Evolutionary conservation across 106 monocot genomes (phyloP), one percentile per base, ranked within the genome.

Genomic region (Gastrodia elata): DNA sequence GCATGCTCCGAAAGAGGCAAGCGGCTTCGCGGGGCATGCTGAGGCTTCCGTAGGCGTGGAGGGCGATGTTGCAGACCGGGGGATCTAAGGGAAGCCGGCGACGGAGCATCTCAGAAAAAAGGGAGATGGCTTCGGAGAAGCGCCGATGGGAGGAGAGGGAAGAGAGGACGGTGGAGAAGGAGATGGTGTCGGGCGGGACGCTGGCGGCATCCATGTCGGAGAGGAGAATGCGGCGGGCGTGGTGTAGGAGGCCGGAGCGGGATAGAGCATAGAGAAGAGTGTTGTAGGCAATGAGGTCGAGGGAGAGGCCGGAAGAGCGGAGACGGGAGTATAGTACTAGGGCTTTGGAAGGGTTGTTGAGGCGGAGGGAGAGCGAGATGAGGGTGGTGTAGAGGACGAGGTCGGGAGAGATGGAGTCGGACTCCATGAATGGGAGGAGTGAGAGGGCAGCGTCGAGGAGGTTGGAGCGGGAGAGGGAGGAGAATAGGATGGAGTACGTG

Each of bases 21-120:
- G 93, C 98, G n/a, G 98, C 98, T 70, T 98, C 98, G 61, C 83
- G 83, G 18, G 87, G 78, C 86, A 98, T 87, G 80, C 82, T 91
- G 13, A 93, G 78, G 74, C 89, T 84, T 9, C 98, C 98, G 76
- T 98, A 98, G 35, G 85, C 86, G 58, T 91, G 81, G 65, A 98
- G 82, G 84, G 91, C 83, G 69, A 98, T 84, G 78, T 98, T 98
- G 80, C 82, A 90, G 14, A 82, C 61, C 39, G 87, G 83, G 2
- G 88, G 76, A 52, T 98, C 98, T 15, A 84, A 77, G n/a, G 44
- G 72, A 24, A 86, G 74, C 20, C 73, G 61, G 24, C 78, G 70
- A 15, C 64, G 52, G n/a, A 78, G 82, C 93, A 98, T 98, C 57
- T 88, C 84, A 16, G 79, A 33, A 70, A 93, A 93, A 39, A 98